A percentile compares a stretch with the other conserved stretches of the same genome.
phyloP scores from a whole-genome alignment of 331 rosid genomes.

The Malus hybrid region DNA sequence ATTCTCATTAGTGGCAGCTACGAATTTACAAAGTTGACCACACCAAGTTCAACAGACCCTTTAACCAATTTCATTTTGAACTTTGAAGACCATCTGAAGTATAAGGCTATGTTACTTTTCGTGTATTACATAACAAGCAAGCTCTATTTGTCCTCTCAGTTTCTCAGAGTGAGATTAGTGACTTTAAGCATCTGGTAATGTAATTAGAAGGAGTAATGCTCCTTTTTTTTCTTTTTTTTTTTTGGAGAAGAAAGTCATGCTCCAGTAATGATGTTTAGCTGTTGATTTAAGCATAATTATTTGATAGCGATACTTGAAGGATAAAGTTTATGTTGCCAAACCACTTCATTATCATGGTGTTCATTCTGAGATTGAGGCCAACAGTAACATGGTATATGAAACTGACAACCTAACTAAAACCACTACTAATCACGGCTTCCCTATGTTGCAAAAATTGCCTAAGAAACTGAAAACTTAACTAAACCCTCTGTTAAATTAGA shows the following conservation, averaged over 20 bases:
- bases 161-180: background rate
- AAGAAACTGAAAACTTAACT: background rate
- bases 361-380: background rate
- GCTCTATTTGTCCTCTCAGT: background rate
- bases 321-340: background rate
- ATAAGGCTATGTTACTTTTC: background rate
- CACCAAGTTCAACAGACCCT: background rate
- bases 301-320: background rate
- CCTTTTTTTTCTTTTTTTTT: too few species aligned
- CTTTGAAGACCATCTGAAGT: too few species aligned
- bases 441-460: background rate
- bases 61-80: background rate
- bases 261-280: background rate
- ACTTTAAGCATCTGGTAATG: background rate
- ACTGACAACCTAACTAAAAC: background rate
- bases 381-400: background rate
- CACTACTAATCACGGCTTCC: background rate
- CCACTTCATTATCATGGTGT: background rate
- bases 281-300: background rate
- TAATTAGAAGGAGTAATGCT: background rate
- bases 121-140: background rate
- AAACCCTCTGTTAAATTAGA: background rate
- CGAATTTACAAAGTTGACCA: background rate
- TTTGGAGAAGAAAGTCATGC: background rate
- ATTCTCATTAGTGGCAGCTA: background rate